phyloP scores from a whole-genome alignment of 768 basidiomycete species.

The Dioszegia aurantiaca region DNA sequence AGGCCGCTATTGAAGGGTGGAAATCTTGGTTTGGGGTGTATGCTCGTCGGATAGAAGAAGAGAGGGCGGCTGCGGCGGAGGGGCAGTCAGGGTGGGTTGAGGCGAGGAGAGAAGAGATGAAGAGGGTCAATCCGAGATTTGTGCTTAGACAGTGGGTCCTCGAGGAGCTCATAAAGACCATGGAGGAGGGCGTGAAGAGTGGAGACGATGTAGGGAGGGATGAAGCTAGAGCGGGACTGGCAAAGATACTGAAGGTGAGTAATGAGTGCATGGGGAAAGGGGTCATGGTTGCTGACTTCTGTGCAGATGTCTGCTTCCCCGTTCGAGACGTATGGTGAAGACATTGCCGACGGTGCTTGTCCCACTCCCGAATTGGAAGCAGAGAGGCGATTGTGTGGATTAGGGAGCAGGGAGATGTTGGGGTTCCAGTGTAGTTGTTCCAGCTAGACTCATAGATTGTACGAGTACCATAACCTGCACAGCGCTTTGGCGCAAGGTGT shows the following conservation, averaged over 20 bases:
- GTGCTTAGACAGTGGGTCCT: conserved; percentile 92
- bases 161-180: conserved; percentile 79
- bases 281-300: background rate
- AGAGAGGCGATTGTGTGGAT: conserved; percentile 64
- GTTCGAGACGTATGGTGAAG: conserved; percentile 83
- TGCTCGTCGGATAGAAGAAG: conserved; percentile 58
- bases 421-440: conserved; percentile 95
- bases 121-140: conserved; percentile 78
- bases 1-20: conserved; percentile 59
- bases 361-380: conserved; percentile 56
- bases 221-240: conserved; percentile 70
- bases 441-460: conserved; percentile 53
- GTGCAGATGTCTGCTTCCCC: conserved; percentile 87
- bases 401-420: conserved; percentile 71
- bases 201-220: conserved; percentile 33
- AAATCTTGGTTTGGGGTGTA: conserved; percentile 66
- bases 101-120: conserved; percentile 51
- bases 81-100: conserved; percentile 28
- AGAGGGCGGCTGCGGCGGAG: conserved; percentile 54
- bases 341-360: conserved; percentile 49
- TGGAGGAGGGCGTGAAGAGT: conserved; percentile 56
- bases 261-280: background rate
- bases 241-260: conserved; percentile 77
- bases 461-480: no score
- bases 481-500: no score